phyloP scores from a whole-genome alignment of 2,329 filamentous ascomycete genomes.

The Colletotrichum cereale region DNA sequence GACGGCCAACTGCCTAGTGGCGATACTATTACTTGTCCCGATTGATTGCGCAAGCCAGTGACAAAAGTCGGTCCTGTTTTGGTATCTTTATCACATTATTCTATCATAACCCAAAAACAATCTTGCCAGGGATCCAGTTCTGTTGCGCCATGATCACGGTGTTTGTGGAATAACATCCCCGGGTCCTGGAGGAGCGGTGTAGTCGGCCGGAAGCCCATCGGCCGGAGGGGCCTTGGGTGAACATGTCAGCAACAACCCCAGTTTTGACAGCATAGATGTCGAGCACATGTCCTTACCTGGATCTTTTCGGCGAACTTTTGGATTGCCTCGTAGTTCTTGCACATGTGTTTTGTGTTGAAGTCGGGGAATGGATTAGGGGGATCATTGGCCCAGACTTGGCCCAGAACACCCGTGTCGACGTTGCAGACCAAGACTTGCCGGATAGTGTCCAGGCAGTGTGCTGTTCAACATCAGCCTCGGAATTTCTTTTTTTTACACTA shows the following conservation, averaged over 20 bases:
- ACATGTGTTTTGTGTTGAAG: conserved; percentile 71
- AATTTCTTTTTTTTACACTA: no score
- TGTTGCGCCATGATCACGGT: neutral
- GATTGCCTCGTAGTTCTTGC: conserved; percentile 68
- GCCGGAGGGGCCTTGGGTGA: conserved; percentile 21
- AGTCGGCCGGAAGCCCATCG: conserved; percentile 22
- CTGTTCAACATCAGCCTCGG: conserved; percentile 44
- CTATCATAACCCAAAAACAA: neutral
- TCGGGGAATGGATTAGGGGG: conserved; percentile 67
- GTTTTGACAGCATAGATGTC: neutral
- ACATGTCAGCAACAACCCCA: neutral
- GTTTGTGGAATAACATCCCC: conserved; percentile 22
- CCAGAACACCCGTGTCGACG: conserved; percentile 69
- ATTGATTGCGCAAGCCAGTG: neutral
- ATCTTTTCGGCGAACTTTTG: conserved; percentile 65
- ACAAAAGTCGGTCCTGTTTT: neutral
- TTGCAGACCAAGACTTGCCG: conserved; percentile 75
- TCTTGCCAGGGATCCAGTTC: no score
- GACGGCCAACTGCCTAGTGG: conserved; percentile 49
- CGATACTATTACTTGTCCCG: conserved; percentile 37
- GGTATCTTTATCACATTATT: no score
- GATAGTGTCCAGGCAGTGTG: conserved; percentile 72
- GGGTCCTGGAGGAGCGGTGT: conserved; percentile 12
- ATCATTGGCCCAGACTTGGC: conserved; percentile 69
- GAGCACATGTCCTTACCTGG: conserved; percentile 52